A percentile compares a stretch with the other conserved stretches of the same genome.
phyloP scores from a whole-genome alignment of 331 rosid genomes.

The Spiraea crenata region DNA sequence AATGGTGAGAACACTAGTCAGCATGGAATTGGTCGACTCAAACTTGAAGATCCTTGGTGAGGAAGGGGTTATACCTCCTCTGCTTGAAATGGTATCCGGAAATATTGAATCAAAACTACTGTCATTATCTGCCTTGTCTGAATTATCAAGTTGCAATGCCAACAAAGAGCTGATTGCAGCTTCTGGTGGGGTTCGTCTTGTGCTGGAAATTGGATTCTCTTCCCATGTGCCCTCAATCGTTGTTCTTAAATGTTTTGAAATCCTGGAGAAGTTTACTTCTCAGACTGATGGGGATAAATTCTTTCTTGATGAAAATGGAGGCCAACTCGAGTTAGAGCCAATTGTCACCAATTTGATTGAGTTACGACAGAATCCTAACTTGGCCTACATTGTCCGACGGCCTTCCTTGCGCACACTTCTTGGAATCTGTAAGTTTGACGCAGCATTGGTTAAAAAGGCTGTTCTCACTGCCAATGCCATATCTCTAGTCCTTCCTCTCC shows the following conservation, averaged over 20 bases:
- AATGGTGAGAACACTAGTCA: constrained; percentile 48
- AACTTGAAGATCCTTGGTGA: constrained; percentile 62
- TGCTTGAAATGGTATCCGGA: constrained; percentile 61
- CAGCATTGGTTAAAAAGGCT: constrained; percentile 64
- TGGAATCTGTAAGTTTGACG: constrained; percentile 71
- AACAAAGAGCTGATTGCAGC: constrained; percentile 61
- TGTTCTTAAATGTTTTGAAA: constrained; percentile 52
- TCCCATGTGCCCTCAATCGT: constrained; percentile 34
- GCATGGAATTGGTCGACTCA: constrained; percentile 46
- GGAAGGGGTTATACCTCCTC: constrained; percentile 68
- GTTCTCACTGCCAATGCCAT: constrained; percentile 66
- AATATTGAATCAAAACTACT: constrained; percentile 45
- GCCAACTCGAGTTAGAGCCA: constrained; percentile 58
- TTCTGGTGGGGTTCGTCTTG: constrained; percentile 59
- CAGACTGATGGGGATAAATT: constrained; percentile 46
- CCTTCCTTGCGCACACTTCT: constrained; percentile 67
- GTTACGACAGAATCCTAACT: constrained; percentile 44
- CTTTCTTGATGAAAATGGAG: constrained; percentile 61
- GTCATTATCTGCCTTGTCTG: constrained; percentile 58
- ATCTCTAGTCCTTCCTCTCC: constrained; percentile 64
- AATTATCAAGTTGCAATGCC: constrained; percentile 49
- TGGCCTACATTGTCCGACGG: constrained; percentile 46
- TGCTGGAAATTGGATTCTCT: constrained; percentile 49
- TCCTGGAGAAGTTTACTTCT: constrained; percentile 69
- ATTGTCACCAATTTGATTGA: constrained; percentile 50